Base-by-base conservation (phyloP, 176 grass and related monocot species). In the Canna indica region DNA sequence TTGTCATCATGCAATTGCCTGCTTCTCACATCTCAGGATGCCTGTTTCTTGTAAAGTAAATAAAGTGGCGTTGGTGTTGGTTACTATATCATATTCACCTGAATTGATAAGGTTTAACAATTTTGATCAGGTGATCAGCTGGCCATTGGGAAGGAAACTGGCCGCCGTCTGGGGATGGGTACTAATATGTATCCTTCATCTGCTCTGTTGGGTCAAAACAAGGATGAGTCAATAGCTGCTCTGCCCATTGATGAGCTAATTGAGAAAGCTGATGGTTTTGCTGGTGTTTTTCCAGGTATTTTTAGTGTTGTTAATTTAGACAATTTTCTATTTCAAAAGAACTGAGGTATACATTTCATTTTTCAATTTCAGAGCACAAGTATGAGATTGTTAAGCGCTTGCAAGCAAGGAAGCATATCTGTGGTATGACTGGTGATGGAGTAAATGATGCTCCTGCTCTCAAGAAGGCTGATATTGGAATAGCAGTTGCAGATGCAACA, bases 161-260 rank as follows among this genome's bases (percentile, higher is more conserved):
- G 82, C 42, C 84, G 91, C 16, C 86, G 91, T 31, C 78, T 95
- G 69, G 91, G 91, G 67, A 95, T 95, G 91, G 91, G 87, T 81
- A 95, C 91, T 47, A 95, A 95, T 52, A 95, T 95, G 91, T 95
- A 95, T 74, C 91, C 91, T 34, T 95, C 91, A 18, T 95, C 87
- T 81, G 82, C 87, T 87, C 84, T 95, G 65, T 62, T 95, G 34
- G 91, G 87, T 47, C 91, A 95, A 47, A 17, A 72, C 45, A 95
- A 90, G 76, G 82, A 90, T 74, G 91, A 90, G 47, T 87, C 91
- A 24, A 85, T 90, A 59, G 81, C 47, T 77, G 20, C 86, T 74
- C 82, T 95, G 29, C 91, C 91, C 36, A 72, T 95, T 73, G 91
- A 95, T 81, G 91, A 95, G 33, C 71, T 95, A 73, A 95, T 95